A percentile compares a stretch with the other conserved stretches of the same genome.
These are phyloP conservation scores for Fragaria nilgerrensis DNA, from an alignment of 306 rosid species.

Conservation along the genomic window DNA sequence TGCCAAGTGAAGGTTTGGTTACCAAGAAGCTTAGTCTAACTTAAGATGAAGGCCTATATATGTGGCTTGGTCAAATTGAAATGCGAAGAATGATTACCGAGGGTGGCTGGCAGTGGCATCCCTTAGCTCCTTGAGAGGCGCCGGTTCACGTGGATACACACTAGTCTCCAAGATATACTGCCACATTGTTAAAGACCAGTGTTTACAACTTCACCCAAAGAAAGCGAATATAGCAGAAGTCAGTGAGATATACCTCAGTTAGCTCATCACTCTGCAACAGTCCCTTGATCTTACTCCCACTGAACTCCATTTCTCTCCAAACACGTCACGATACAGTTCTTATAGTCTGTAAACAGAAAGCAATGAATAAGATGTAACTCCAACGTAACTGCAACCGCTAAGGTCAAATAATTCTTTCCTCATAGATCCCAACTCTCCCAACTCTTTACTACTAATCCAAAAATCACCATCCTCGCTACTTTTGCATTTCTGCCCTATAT, in stretches of 20 bases:
- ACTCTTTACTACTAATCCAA: too few species aligned
- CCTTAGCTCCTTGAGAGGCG: constrained; percentile 55
- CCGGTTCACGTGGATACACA: constrained; percentile 58
- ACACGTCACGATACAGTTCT: background rate
- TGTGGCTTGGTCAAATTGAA: background rate
- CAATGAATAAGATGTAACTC: too few species aligned
- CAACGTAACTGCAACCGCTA: too few species aligned
- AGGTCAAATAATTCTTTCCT: too few species aligned
- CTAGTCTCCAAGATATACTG: constrained; percentile 60
- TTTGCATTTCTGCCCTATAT: too few species aligned
- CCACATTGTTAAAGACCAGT: background rate
- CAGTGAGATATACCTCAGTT: constrained; percentile 3
- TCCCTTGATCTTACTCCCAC: background rate
- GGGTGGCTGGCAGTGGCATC: constrained; percentile 38
- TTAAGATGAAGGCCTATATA: background rate
- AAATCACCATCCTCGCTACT: too few species aligned
- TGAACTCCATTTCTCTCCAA: constrained; percentile 32
- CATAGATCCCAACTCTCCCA: too few species aligned
- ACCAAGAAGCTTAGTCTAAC: background rate
- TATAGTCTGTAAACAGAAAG: background rate
- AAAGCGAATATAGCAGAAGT: background rate
- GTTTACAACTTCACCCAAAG: too few species aligned
- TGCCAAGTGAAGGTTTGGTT: too few species aligned
- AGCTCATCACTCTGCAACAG: constrained; percentile 45
- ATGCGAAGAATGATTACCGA: constrained; percentile 8